Conservation (phyloP, 441 rosid genomes). For the Metrosideros polymorpha region DNA sequence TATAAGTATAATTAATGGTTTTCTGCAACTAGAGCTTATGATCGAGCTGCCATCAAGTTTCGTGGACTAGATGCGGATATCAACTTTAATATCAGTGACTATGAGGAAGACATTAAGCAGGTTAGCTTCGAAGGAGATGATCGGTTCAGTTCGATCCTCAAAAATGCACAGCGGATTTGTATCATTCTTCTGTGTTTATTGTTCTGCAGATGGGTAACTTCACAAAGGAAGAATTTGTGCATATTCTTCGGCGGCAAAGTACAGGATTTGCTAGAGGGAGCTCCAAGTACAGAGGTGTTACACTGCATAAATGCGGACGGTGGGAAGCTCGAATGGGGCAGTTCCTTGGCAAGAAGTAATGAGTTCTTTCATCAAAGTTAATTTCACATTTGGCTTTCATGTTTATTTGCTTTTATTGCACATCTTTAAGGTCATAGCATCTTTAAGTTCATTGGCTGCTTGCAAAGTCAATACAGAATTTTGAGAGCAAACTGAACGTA, state of each 20-base stretch:
- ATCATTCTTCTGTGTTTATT: neutral
- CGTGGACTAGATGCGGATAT: conserved; percentile 8
- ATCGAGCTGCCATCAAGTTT: conserved; percentile 9
- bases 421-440: neutral
- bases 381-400: neutral
- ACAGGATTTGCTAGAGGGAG: conserved; percentile 79
- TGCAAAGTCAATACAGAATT: neutral
- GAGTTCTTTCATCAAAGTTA: neutral
- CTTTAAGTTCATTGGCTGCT: neutral
- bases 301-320: conserved; percentile 83
- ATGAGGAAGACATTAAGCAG: conserved; percentile 37
- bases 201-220: conserved; percentile 49
- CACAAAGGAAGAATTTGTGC: conserved; percentile 83
- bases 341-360: conserved; percentile 82
- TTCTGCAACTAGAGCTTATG: conserved; percentile 1
- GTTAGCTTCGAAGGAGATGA: conserved; percentile 13
- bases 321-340: conserved; percentile 98
- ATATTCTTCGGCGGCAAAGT: conserved; percentile 71
- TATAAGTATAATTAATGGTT: neutral
- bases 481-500: neutral
- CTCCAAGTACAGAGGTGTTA: conserved; percentile 79
- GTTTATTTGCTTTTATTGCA: neutral
- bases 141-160: neutral
- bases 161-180: neutral
- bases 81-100: conserved; percentile 1